These are phyloP conservation scores for Mycena albidolilacea DNA, from an alignment of 768 basidiomycete genomes.

Conservation along the genomic window DNA sequence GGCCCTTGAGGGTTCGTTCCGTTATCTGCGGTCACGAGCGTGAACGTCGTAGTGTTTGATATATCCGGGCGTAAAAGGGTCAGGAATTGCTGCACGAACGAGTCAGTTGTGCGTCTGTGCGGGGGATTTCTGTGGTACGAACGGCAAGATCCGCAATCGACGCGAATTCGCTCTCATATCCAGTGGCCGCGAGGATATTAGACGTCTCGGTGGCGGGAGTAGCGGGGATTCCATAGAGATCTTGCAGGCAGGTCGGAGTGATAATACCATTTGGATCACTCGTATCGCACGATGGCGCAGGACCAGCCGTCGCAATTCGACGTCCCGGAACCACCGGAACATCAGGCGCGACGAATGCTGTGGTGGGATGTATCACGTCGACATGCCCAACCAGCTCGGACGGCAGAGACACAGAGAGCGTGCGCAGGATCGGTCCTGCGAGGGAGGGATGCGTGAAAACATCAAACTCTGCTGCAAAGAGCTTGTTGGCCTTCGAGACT, in stretches of 20 bases:
- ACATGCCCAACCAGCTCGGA: constrained; percentile 21
- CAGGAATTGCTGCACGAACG: background rate
- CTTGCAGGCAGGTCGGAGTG: constrained; percentile 15
- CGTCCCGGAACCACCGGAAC: background rate
- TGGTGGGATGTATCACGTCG: constrained; percentile 21
- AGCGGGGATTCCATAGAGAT: background rate
- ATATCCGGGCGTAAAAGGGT: background rate
- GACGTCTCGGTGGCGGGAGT: constrained; percentile 6
- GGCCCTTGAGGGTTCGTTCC: background rate
- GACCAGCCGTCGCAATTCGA: background rate
- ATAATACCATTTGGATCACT: background rate
- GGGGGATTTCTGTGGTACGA: background rate
- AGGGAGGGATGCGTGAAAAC: constrained; percentile 5
- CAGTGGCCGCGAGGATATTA: constrained; percentile 21
- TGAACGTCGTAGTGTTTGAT: background rate
- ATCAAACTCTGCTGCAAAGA: constrained; percentile 18
- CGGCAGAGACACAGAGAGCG: constrained; percentile 24
- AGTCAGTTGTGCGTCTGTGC: background rate
- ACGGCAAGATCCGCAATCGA: constrained; percentile 10
- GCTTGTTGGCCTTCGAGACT: constrained; percentile 22
- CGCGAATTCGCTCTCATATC: constrained; percentile 15
- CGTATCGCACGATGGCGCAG: constrained; percentile 13
- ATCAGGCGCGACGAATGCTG: background rate
- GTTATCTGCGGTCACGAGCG: background rate
- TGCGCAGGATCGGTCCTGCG: background rate